Base-by-base conservation (phyloP, 768 basidiomycete species). In the Trametes cinnabarina region DNA sequence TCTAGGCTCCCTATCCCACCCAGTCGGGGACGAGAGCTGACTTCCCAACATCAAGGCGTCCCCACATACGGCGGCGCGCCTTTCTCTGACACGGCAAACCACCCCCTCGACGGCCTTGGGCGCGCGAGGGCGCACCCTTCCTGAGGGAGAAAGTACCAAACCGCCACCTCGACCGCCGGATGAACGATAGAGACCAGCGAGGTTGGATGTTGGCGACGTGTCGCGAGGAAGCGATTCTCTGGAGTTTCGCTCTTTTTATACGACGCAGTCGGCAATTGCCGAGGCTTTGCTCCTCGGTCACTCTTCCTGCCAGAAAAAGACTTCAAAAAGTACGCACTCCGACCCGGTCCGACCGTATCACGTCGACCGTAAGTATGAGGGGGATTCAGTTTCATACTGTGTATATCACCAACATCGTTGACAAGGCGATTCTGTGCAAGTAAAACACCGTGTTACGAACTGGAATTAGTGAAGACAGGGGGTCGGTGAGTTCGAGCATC, bases 41-140 rank as follows among this genome's bases (percentile, higher is more conserved):
- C 69, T 67, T 55, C 57, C 62, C 65, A 52, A 56, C 67, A 54
- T 57, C 47, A 55, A 42, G 56, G 47, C 57, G 53, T 50, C 57
- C 46, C 55, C 59, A 14, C 14, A 53, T 55, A 55, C 56, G 53
- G 55, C 47, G 51, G 47, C 55, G 53, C 55, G 56, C 56, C 58
- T 67, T 44, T 28, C 53, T 69, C 59, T 68, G 55, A 65, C 68
- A 65, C 66, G 68, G 54, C 63, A 70, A 70, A 70, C 68, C 69
- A 70, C 68, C 69, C 66, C 69, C 65, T 66, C 68, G 44, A 52
- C 61, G 64, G 54, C 69, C 67, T 68, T 47, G 65, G 57, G 62
- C 64, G 50, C 48, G 12, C 30, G n/a, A n/a, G n/a, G n/a, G 51
- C 32, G 25, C 11, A 46, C 48, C 67, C 62, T 67, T 66, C 63